phyloP scores from a whole-genome alignment of 331 rosid genomes.

The Malus hybrid region DNA sequence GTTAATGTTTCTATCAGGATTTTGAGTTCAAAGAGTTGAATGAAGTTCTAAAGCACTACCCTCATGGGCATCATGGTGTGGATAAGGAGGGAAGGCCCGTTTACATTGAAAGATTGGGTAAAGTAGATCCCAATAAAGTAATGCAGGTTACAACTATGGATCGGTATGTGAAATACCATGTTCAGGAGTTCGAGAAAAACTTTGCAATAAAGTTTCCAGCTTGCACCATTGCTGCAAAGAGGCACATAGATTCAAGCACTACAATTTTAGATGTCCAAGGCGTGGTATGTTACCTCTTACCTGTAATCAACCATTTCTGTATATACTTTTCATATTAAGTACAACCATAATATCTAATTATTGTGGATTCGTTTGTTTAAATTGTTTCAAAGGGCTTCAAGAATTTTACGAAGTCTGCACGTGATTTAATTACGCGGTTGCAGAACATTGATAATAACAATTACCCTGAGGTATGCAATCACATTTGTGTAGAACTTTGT shows the following conservation, averaged over 20 bases:
- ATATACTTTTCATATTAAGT: not conserved
- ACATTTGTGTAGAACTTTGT: not conserved
- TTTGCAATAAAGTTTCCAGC: constrained; percentile 90
- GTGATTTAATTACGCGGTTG: constrained; percentile 69
- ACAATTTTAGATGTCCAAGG: constrained; percentile 97
- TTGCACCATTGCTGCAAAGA: constrained; percentile 89
- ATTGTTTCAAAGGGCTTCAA: constrained; percentile 62
- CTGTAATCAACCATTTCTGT: constrained; percentile 3
- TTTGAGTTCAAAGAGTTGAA: constrained; percentile 70
- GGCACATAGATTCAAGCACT: constrained; percentile 94
- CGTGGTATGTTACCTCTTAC: constrained; percentile 72
- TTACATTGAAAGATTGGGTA: constrained; percentile 93
- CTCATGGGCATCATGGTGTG: constrained; percentile 93
- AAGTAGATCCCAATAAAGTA: constrained; percentile 81
- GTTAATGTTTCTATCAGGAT: constrained; percentile 44
- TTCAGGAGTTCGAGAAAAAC: constrained; percentile 78
- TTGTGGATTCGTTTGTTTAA: constrained; percentile 11
- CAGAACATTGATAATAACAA: constrained; percentile 94
- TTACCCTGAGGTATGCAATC: constrained; percentile 73
- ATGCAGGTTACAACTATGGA: constrained; percentile 92
- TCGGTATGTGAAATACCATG: constrained; percentile 85
- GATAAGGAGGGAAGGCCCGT: constrained; percentile 97
- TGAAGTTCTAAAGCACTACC: constrained; percentile 74
- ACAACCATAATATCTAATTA: not conserved
- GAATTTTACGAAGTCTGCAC: constrained; percentile 85